These are phyloP conservation scores for Epichloe festucae DNA, from an alignment of 2,329 filamentous ascomycete genomes.

Conservation along the genomic window DNA sequence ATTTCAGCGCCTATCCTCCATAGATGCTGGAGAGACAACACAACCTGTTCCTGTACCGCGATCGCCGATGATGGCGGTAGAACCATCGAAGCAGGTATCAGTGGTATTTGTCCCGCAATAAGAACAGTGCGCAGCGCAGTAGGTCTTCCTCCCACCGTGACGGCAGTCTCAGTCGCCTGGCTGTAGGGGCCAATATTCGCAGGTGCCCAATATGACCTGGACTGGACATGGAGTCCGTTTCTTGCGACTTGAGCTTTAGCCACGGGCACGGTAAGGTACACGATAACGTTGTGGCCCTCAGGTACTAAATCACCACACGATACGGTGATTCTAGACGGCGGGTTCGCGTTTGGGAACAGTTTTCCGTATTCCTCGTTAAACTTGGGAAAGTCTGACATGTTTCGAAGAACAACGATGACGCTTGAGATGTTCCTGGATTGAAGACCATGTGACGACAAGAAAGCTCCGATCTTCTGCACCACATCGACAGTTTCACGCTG, in stretches of 20 bases:
- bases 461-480: slow-evolving; percentile 29
- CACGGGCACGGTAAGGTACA: slow-evolving; percentile 36
- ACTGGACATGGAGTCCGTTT: slow-evolving; percentile 75
- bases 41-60: slow-evolving; percentile 43
- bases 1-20: slow-evolving; percentile 68
- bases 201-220: slow-evolving; percentile 90
- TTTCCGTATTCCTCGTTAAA: slow-evolving; percentile 66
- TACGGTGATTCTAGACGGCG: slow-evolving; percentile 74
- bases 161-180: slow-evolving; percentile 56
- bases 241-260: slow-evolving; percentile 22
- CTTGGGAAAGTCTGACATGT: slow-evolving; percentile 64
- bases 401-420: slow-evolving; percentile 56
- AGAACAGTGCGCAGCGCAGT: slow-evolving; percentile 33
- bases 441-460: slow-evolving; percentile 21
- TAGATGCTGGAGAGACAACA: slow-evolving; percentile 75
- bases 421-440: slow-evolving; percentile 33
- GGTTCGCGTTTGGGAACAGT: slow-evolving; percentile 66
- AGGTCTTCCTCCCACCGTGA: slow-evolving; percentile 10
- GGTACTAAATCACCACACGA: slow-evolving; percentile 60
- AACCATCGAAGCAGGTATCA: slow-evolving; percentile 68
- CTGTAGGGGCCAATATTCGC: slow-evolving; percentile 97
- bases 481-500: slow-evolving; percentile 35
- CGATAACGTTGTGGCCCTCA: slow-evolving; percentile 41
- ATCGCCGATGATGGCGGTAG: slow-evolving; percentile 29
- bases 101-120: slow-evolving; percentile 83